Evolutionary conservation across 2,329 filamentous ascomycete genomes (phyloP), one percentile per base, ranked within the genome.

Genomic region (Fusarium xylarioides): DNA sequence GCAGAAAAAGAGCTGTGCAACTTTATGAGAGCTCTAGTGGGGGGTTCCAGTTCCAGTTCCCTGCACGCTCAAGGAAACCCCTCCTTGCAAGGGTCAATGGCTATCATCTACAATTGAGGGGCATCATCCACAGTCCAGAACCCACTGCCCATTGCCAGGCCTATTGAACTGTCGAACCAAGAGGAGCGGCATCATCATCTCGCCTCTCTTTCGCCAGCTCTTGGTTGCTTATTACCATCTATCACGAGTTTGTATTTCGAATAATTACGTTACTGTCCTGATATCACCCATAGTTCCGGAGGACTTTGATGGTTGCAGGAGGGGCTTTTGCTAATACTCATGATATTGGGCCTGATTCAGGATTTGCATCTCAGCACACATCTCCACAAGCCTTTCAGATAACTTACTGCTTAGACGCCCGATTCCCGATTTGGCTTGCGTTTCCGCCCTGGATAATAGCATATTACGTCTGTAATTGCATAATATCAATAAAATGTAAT

Each of bases 101-200:
- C 58, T 52, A 70, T 63, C 63, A 49, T 59, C 58, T 59, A 65
- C 58, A 72, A 66, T 30, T 68, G 71, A 73, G 71, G 71, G 71
- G 71, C 71, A 73, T 68, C 71, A 68, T 64, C 71, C 71, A 74
- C 71, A 63, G 56, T 63, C 57, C 53, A 60, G 43, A 74, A 49
- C 54, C 70, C 70, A 74, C 70, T 53, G 67, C 70, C 71, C 71
- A 68, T 30, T 46, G 21, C 28, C 55, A 74, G 70, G 50, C 71
- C 71, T 74, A 71, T 73, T 43, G 71, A 71, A 71, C 49, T 47
- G 38, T 35, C 49, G 62, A 63, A 74, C 70, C 66, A 63, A 71
- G 68, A 28, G 55, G 35, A 44, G 46, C 54, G 54, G 55, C 70
- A 74, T 74, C 70, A 68, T 74, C 58, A 74, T 68, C 66, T 61